Evolutionary conservation across 1,284 basidiomycete species (phyloP).

Genomic region (Quambalaria eucalypti): DNA sequence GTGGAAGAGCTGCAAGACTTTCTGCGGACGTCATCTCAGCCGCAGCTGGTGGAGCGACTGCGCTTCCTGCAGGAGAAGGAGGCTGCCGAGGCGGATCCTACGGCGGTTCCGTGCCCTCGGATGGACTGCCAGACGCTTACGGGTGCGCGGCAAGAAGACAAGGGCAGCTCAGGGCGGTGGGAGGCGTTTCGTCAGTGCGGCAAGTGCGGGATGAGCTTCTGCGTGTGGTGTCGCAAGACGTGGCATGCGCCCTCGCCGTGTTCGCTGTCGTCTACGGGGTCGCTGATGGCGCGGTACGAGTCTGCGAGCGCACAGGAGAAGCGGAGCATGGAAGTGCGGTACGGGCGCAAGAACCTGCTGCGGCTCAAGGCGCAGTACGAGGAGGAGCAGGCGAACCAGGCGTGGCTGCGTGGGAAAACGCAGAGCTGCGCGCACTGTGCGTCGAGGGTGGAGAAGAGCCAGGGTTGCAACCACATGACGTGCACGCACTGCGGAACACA

Average conservation of each 20-base stretch:
- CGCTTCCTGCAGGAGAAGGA: conserved; percentile 6
- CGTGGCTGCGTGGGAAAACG: conserved; percentile 4
- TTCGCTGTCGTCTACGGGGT: background rate
- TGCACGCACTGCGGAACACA: conserved; percentile 10
- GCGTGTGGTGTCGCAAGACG: conserved; percentile 8
- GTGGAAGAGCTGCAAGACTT: conserved; percentile 5
- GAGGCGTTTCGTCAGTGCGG: conserved; percentile 8
- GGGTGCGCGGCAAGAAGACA: background rate
- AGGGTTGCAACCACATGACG: conserved; percentile 14
- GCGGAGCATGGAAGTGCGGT: conserved; percentile 2
- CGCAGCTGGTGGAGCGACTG: conserved; percentile 3
- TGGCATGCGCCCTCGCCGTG: conserved; percentile 9
- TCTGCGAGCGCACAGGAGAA: conserved; percentile 1
- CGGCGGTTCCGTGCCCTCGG: conserved; percentile 10
- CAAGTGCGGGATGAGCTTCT: conserved; percentile 7
- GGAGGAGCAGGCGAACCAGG: conserved; percentile 10
- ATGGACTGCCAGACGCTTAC: conserved; percentile 7
- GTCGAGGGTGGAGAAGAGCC: conserved; percentile 3
- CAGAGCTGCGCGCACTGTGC: conserved; percentile 10
- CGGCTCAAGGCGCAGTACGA: conserved; percentile 5
- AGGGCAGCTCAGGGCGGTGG: conserved; percentile 4
- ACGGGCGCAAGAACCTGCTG: conserved; percentile 10
- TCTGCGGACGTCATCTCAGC: background rate
- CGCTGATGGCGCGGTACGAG: conserved; percentile 4
- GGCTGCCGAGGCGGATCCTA: conserved; percentile 9